These are phyloP conservation scores for Juglanconis oblonga DNA, from an alignment of 2,329 filamentous ascomycete genomes.

Conservation along the genomic window DNA sequence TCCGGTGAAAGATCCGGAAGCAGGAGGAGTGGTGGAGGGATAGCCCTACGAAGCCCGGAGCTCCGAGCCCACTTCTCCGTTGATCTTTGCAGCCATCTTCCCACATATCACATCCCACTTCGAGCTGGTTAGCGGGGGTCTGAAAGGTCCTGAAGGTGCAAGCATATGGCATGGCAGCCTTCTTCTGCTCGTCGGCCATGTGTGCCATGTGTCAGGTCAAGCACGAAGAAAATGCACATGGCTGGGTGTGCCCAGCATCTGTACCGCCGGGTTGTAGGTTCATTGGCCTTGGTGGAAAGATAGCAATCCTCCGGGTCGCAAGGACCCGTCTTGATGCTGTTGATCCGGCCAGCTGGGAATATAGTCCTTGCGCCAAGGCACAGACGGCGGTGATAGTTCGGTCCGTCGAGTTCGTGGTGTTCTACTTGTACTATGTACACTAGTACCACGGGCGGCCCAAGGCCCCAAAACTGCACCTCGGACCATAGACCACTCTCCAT, in stretches of 20 bases:
- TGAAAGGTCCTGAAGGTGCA: background rate
- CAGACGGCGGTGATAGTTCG: slow-evolving; percentile 12
- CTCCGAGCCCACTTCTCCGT: background rate
- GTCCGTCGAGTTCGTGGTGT: background rate
- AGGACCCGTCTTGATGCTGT: slow-evolving; percentile 13
- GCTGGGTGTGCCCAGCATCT: background rate
- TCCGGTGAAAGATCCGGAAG: background rate
- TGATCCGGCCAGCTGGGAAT: slow-evolving; percentile 10
- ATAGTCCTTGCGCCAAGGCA: slow-evolving; percentile 3
- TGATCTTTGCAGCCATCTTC: background rate
- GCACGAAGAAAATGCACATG: background rate
- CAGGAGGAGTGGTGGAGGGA: background rate
- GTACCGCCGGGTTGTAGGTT: background rate
- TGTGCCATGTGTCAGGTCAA: slow-evolving; percentile 7
- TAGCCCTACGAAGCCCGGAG: background rate
- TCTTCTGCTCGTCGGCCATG: background rate
- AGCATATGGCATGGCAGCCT: background rate
- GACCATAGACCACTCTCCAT: no score
- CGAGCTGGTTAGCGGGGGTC: background rate
- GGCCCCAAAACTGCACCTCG: no score
- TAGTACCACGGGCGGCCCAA: background rate
- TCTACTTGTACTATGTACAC: background rate
- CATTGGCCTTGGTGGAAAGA: slow-evolving; percentile 14
- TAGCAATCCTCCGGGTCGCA: slow-evolving; percentile 4
- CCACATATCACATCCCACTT: background rate